Percentiles rank a stretch among this genome's conserved stretches.
Evolutionary conservation across 192 early-diverging fungal genomes (phyloP).

Genomic region (Linderina pennispora): DNA sequence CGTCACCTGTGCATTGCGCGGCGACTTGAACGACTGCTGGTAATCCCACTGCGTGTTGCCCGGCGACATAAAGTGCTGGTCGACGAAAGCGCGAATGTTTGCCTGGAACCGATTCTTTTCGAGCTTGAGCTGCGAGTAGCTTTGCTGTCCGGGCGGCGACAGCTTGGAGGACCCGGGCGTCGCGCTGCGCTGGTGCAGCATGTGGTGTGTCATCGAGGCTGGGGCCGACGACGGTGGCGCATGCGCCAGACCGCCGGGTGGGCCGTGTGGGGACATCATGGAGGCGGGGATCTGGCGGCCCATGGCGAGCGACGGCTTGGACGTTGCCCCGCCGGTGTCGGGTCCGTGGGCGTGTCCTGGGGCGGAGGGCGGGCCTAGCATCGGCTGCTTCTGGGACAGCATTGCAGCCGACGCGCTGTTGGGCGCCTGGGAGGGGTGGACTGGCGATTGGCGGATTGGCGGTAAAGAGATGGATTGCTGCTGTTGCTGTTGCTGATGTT

Average conservation of each 20-base stretch:
- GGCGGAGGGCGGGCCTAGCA: too few species aligned
- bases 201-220: too few species aligned
- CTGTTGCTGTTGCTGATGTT: conserved; percentile 2
- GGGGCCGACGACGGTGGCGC: too few species aligned
- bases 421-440: conserved; percentile 1
- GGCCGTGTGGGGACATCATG: too few species aligned
- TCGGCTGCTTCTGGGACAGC: not conserved
- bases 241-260: too few species aligned
- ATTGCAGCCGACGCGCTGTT: not conserved
- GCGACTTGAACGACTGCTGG: conserved; percentile 47
- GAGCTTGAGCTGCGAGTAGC: conserved; percentile 33
- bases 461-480: conserved; percentile 12
- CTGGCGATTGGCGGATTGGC: conserved; percentile 8
- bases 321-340: too few species aligned
- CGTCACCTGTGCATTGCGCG: conserved; percentile 39
- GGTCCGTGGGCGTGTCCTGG: too few species aligned
- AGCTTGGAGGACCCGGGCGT: too few species aligned
- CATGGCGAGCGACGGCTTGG: too few species aligned
- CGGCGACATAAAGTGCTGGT: conserved; percentile 28
- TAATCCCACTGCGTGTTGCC: conserved; percentile 37
- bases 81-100: conserved; percentile 43
- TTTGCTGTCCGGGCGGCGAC: too few species aligned
- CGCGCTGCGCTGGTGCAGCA: too few species aligned
- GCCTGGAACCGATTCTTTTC: conserved; percentile 47
- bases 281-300: too few species aligned